Evolutionary conservation across 129 eudicot species (phyloP).

Genomic region (Smallanthus sonchifolius): DNA sequence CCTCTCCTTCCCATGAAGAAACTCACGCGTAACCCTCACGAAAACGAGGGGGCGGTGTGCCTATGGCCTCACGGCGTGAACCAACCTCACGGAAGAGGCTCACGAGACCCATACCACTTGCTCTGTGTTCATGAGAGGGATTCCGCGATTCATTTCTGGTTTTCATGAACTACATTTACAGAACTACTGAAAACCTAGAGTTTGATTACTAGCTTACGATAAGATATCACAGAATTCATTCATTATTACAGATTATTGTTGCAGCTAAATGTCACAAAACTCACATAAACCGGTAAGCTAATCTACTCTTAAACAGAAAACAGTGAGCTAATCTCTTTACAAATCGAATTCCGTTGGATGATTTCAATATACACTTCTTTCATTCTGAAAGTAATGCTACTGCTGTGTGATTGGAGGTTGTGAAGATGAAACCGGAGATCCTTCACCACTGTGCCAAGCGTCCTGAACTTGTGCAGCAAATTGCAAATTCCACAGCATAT

Average conservation of each 20-base stretch:
- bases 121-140: too few relatives aligned
- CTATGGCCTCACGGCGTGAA: too few relatives aligned
- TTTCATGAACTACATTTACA: background rate
- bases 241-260: conserved; percentile 14
- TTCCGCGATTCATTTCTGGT: too few relatives aligned
- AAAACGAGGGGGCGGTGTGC: too few relatives aligned
- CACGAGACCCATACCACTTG: too few relatives aligned
- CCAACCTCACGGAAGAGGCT: too few relatives aligned
- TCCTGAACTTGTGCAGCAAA: conserved; percentile 91
- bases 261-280: conserved; percentile 10
- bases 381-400: conserved; percentile 12
- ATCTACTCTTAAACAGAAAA: conserved; percentile 19
- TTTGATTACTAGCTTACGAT: background rate
- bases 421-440: conserved; percentile 53
- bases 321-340: conserved; percentile 21
- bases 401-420: conserved; percentile 29
- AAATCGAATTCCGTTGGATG: background rate
- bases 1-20: too few relatives aligned
- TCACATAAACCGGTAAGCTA: conserved; percentile 19
- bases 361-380: background rate
- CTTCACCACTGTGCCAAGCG: conserved; percentile 57
- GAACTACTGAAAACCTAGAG: background rate
- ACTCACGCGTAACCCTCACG: too few relatives aligned
- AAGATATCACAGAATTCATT: background rate
- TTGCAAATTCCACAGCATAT: conserved; percentile 88